Evolutionary conservation across 306 rosid genomes (phyloP), one percentile per base, ranked within the genome.

Genomic region (Prinsepia uniflora): DNA sequence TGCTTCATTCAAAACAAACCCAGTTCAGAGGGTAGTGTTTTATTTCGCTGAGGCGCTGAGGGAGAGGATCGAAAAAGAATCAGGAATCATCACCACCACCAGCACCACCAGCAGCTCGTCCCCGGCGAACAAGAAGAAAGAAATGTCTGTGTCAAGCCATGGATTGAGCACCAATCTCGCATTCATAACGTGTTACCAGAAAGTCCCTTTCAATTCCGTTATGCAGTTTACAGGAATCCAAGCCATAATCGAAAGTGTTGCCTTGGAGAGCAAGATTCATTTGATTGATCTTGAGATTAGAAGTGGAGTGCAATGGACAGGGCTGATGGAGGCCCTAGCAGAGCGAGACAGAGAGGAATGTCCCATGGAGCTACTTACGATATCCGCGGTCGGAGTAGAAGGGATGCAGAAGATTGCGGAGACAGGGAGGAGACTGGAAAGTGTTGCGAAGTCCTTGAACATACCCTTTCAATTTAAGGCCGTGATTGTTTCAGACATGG

Each of bases 301-400:
- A 63, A 54, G 62, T 64, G 98, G 96, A 7, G 83, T 85, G 14
- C 98, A 81, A 0, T 86, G 87, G 80, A 72, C 81, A 48, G 71
- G 80, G 63, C 72, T 88, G 75, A 84, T 88, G 96, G 87, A 92
- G 77, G 83, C 90, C 24, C 65, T 90, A 4, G 78, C 68, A 4
- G 91, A 68, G n/a, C 70, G 86, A 30, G 36, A 30, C 36, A 30
- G 36, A 41, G 30, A 80, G 57, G 84, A 83, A 39, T 70, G 58
- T 42, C 73, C 58, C 9, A 62, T 88, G 17, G 76, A 84, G 76
- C 76, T 63, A 65, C 74, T 92, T 19, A 88, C 78, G 75, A 62
- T 92, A 57, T 82, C 88, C 15, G 87, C 91, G 63, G 77, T 90
- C 68, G 90, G 82, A 68, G 18, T 6, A 1, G n/a, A 54, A 11